Conservation (phyloP, 1,284 basidiomycete species). For the Vanrija sp. region DNA sequence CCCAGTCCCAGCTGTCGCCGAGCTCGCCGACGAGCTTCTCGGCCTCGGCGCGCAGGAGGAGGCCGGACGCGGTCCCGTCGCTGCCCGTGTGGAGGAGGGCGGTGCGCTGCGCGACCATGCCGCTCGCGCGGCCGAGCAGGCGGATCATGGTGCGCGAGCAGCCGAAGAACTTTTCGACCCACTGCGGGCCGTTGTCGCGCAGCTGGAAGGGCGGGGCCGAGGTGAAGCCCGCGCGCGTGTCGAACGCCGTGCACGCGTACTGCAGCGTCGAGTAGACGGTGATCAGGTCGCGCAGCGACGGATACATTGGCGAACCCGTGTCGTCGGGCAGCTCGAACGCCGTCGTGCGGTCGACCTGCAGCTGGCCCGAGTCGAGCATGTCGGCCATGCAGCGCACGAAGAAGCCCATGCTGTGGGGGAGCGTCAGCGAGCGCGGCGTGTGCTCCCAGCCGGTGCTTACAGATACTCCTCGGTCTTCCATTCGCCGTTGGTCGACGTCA, state of each 20-base stretch:
- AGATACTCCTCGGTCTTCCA: slow-evolving; percentile 24
- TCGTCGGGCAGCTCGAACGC: slow-evolving; percentile 12
- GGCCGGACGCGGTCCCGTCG: background rate
- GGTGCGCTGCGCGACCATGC: slow-evolving; percentile 15
- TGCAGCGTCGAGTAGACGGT: slow-evolving; percentile 16
- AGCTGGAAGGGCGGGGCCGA: slow-evolving; percentile 4
- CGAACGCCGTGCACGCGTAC: slow-evolving; percentile 9
- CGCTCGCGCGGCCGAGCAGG: slow-evolving; percentile 14
- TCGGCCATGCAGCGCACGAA: slow-evolving; percentile 24
- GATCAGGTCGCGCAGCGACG: slow-evolving; percentile 17
- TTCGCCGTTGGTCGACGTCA: slow-evolving; percentile 9
- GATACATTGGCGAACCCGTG: slow-evolving; percentile 6
- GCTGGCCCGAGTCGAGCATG: slow-evolving; percentile 15
- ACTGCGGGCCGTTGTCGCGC: slow-evolving; percentile 7
- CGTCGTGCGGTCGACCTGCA: slow-evolving; percentile 10
- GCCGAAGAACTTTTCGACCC: slow-evolving; percentile 24
- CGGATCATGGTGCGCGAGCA: slow-evolving; percentile 15
- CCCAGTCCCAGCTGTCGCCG: slow-evolving; percentile 11
- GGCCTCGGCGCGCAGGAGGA: slow-evolving; percentile 8
- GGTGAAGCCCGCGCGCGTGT: background rate
- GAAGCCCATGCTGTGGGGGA: slow-evolving; percentile 14
- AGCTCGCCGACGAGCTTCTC: slow-evolving; percentile 9
- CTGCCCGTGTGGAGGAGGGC: slow-evolving; percentile 5
- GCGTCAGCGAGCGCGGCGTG: background rate
- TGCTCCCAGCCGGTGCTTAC: background rate